phyloP scores from a whole-genome alignment of 805 yeast species.

The Jamesozyma spencerorum region DNA sequence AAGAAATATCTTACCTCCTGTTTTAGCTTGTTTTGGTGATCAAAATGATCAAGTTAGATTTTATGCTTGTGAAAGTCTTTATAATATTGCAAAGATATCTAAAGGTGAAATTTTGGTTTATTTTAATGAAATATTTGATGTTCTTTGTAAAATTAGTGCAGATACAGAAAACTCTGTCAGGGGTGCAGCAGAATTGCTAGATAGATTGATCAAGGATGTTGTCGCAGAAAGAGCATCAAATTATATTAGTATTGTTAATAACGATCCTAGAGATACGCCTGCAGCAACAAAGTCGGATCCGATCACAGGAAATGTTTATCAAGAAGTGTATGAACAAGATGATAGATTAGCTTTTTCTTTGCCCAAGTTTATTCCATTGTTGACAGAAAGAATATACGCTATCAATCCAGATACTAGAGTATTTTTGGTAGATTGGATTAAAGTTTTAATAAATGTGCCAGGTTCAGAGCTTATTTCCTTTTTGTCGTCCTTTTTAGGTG shows the following conservation, averaged over 20 bases:
- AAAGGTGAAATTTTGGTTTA: conserved; percentile 86
- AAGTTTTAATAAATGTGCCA: conserved; percentile 86
- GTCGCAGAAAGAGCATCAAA: conserved; percentile 90
- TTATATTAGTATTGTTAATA: conserved; percentile 65
- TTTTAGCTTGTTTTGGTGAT: conserved; percentile 90
- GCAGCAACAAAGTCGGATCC: conserved; percentile 41
- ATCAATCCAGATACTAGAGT: conserved; percentile 88
- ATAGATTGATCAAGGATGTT: conserved; percentile 83
- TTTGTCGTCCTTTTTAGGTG: conserved; percentile 83
- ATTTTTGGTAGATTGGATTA: conserved; percentile 88
- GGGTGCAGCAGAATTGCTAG: conserved; percentile 90
- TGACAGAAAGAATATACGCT: conserved; percentile 84
- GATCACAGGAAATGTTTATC: conserved; percentile 46
- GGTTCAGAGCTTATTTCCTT: conserved; percentile 80
- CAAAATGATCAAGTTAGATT: conserved; percentile 96
- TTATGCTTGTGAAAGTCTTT: conserved; percentile 91
- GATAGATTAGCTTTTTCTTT: conserved; percentile 57
- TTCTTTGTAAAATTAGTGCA: conserved; percentile 78
- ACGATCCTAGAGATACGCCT: conserved; percentile 35
- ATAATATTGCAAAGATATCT: conserved; percentile 93
- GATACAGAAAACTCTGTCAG: conserved; percentile 87
- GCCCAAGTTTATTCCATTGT: conserved; percentile 80
- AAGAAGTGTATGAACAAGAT: conserved; percentile 50
- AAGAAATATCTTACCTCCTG: conserved; percentile 84
- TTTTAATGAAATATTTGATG: conserved; percentile 92